Evolutionary conservation across 2,329 filamentous ascomycete species (phyloP), one percentile per base, ranked within the genome.

Genomic region (Stagonosporopsis cucurbitacearum): DNA sequence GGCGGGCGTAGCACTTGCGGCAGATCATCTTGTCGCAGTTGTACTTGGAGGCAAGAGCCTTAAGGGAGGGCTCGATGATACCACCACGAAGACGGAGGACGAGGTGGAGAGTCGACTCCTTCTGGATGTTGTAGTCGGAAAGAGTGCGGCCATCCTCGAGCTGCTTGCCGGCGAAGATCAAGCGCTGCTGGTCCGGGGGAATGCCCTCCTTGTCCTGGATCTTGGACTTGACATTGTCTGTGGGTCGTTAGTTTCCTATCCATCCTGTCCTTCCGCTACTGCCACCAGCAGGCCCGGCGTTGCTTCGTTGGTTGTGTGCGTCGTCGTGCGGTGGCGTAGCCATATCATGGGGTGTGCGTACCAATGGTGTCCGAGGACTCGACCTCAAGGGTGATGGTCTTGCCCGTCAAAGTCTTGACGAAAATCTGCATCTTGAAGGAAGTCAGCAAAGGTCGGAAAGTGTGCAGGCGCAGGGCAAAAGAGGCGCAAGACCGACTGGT

Each of bases 191-290:
- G 85, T 98, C 95, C 44, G 95, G 94, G 78, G 95, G 95, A 71
- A 99, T 99, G 72, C 95, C 94, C 86, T 99, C 95, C 91, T 98
- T 99, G 88, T 98, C 95, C 86, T 97, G 94, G 82, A 98, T 97
- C 90, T 97, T 97, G 85, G 88, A 89, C 89, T 98, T 98, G 83
- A 98, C 94, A 88, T 97, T 98, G 88, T 98, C 94, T 72, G 41
- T 44, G 45, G 40, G 19, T 57, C 44, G 63, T 72, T 57, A 73
- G 65, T 61, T 50, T 42, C 49, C 25, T 36, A 36, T 53, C 33
- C 47, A 50, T 50, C 36, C 30, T 23, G 19, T 26, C 30, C 11
- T 25, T 32, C 33, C 39, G 28, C 48, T 48, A 44, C 22, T 43
- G 42, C 48, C 53, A 51, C 47, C 36, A 50, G 32, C 42, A 15